Percentiles rank a stretch among this genome's conserved stretches.
phyloP scores from a whole-genome alignment of 2,329 filamentous ascomycete species.

The Paraphaeosphaeria minitans region DNA sequence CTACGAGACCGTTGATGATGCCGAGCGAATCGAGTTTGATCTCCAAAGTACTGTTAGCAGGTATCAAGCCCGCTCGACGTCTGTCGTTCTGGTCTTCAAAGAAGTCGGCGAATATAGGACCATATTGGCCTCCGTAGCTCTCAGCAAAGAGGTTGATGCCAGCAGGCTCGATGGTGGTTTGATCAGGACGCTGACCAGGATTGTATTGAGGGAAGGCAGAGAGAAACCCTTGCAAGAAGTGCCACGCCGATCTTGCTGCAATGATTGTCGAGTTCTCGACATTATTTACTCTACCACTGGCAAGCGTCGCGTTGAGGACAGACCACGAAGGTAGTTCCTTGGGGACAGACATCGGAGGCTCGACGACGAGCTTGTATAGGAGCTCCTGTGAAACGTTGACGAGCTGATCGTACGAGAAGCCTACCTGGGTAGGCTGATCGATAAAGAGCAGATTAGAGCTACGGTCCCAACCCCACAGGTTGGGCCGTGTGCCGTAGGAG shows the following conservation, averaged over 20 bases:
- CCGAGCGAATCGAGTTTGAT: conserved; percentile 68
- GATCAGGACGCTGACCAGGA: conserved; percentile 51
- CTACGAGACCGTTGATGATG: conserved; percentile 74
- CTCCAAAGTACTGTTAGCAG: conserved; percentile 59
- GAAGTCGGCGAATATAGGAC: conserved; percentile 64
- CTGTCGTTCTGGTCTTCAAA: conserved; percentile 67
- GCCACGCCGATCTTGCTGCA: conserved; percentile 67
- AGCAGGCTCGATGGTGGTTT: conserved; percentile 48
- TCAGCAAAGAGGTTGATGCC: conserved; percentile 71
- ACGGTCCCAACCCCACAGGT: conserved; percentile 70
- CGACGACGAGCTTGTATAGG: conserved; percentile 30
- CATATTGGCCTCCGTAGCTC: conserved; percentile 74
- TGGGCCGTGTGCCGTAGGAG: conserved; percentile 60
- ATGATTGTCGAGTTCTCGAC: conserved; percentile 63
- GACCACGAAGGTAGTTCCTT: conserved; percentile 46
- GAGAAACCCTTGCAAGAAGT: conserved; percentile 67
- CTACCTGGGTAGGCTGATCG: conserved; percentile 70
- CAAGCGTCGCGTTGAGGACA: conserved; percentile 68
- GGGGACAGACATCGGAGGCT: conserved; percentile 37
- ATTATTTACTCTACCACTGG: conserved; percentile 55
- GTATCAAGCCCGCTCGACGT: conserved; percentile 57
- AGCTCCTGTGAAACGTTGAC: conserved; percentile 55
- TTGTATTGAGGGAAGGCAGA: conserved; percentile 64
- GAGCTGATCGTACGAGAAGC: conserved; percentile 69
- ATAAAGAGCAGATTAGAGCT: conserved; percentile 65